Conservation (phyloP, 2,329 filamentous ascomycete species). For the Nemania abortiva region DNA sequence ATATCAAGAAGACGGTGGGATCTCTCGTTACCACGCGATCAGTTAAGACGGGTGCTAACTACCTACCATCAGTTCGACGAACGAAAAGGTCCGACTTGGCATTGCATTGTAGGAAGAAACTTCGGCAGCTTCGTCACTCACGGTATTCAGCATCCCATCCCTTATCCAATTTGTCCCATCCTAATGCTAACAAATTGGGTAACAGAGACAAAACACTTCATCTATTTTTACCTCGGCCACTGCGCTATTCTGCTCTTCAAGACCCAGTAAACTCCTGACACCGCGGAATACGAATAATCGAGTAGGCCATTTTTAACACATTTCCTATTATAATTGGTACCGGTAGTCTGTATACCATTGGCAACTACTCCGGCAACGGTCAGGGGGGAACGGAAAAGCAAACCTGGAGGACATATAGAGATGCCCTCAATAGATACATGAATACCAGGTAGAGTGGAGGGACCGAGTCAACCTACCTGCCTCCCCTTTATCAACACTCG, state of each 20-base stretch:
- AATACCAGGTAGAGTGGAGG: constrained; percentile 18
- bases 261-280: constrained; percentile 76
- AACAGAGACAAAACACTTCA: constrained; percentile 98
- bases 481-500: constrained; percentile 13
- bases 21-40: not conserved
- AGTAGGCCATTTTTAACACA: constrained; percentile 14
- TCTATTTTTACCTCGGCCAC: constrained; percentile 99
- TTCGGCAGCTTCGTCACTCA: constrained; percentile 99
- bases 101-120: constrained; percentile 98
- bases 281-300: constrained; percentile 8
- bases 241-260: constrained; percentile 99
- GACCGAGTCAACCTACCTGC: constrained; percentile 4
- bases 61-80: constrained; percentile 81
- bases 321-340: constrained; percentile 11
- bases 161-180: not conserved
- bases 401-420: constrained; percentile 5
- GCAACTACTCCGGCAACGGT: constrained; percentile 20
- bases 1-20: constrained; percentile 53
- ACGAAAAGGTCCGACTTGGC: constrained; percentile 97
- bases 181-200: constrained; percentile 30
- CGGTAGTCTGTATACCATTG: constrained; percentile 10
- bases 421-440: constrained; percentile 16
- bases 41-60: constrained; percentile 11
- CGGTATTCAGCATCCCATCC: constrained; percentile 65
- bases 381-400: not conserved